phyloP scores from a whole-genome alignment of 2,329 filamentous ascomycete genomes.

The Aspergillus vadensis region DNA sequence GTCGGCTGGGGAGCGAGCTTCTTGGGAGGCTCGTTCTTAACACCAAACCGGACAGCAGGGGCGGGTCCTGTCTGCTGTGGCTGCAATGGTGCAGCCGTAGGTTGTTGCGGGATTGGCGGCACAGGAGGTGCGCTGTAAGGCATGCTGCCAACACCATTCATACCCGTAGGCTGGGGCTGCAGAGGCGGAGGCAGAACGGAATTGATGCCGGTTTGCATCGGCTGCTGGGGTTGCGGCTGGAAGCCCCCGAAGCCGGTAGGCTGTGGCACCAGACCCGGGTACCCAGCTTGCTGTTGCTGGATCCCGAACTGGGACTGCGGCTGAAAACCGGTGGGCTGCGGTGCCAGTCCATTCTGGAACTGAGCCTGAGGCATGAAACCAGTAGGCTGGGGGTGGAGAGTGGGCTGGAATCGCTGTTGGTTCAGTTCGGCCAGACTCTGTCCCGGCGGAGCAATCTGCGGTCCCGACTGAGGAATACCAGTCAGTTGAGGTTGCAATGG shows the following conservation, averaged over 20 bases:
- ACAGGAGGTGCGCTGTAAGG: slow-evolving; percentile 52
- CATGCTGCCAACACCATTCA: slow-evolving; percentile 53
- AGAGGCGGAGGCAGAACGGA: slow-evolving; percentile 57
- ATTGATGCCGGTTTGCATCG: slow-evolving; percentile 51
- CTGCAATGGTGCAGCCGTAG: slow-evolving; percentile 63
- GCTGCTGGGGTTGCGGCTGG: slow-evolving; percentile 51
- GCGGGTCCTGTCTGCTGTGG: slow-evolving; percentile 83
- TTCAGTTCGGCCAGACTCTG: slow-evolving; percentile 75
- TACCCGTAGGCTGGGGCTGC: slow-evolving; percentile 54
- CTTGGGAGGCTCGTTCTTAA: slow-evolving; percentile 67
- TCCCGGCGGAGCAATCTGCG: slow-evolving; percentile 68
- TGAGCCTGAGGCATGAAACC: slow-evolving; percentile 55
- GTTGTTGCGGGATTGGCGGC: slow-evolving; percentile 61
- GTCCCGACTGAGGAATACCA: slow-evolving; percentile 60
- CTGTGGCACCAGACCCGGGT: slow-evolving; percentile 52
- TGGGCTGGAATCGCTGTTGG: slow-evolving; percentile 64
- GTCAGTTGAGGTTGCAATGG: slow-evolving; percentile 84
- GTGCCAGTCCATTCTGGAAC: slow-evolving; percentile 45
- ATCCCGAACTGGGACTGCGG: slow-evolving; percentile 50
- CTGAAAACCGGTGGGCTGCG: slow-evolving; percentile 52
- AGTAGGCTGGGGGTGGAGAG: slow-evolving; percentile 64
- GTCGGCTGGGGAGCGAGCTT: slow-evolving; percentile 84
- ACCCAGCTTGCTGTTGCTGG: slow-evolving; percentile 52
- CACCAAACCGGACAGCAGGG: slow-evolving; percentile 85
- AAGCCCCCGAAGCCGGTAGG: slow-evolving; percentile 56